Evolutionary conservation across 176 grass and related monocot species (phyloP), one percentile per base, ranked within the genome.

Genomic region (Cenchrus americanus): DNA sequence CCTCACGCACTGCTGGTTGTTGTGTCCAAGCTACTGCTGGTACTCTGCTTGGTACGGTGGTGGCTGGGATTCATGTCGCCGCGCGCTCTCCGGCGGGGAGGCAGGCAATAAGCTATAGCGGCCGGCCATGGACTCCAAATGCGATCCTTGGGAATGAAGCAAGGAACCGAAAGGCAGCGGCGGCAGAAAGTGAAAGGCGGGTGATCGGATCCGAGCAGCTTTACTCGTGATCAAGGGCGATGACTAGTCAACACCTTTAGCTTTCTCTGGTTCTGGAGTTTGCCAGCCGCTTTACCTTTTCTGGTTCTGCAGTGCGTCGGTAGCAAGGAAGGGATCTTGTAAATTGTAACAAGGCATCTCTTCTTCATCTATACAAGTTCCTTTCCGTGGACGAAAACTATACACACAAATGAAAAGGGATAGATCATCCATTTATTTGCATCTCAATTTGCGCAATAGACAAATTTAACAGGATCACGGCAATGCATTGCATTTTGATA

Each of bases 281-380:
- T 21, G 54, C 11, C 59, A 3, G 68, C 67, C 42, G 37, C 82
- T 68, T 77, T 67, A 46, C 34, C 62, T 76, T 76, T 76, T 76
- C 62, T 47, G 32, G 13, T 43, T 49, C 11, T 71, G 12, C 46
- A 70, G n/a, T 22, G 9, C 15, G 30, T 27, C 47, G 46, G 81
- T 2, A 83, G 71, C 70, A 83, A 48, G 71, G 58, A 75, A 83
- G 70, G 43, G 59, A 83, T 75, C 70, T 30, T 30, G 27, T 30
- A 2, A n/a, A n/a, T 42, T 11, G 3, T 21, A 52, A 8, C 2
- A 14, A 14, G 12, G 12, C 50, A 14, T 51, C 3, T 5, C 2
- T 17, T 52, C n/a, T 52, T 3, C 13, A 52, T 17, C 4, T 17
- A 11, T 52, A 13, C 13, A 49, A 13, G 9, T 49, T 49, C 47